A percentile compares a stretch with the other conserved stretches of the same genome.
Evolutionary conservation across 1,284 basidiomycete genomes (phyloP).

Genomic region (Leccinum subrobustum): DNA sequence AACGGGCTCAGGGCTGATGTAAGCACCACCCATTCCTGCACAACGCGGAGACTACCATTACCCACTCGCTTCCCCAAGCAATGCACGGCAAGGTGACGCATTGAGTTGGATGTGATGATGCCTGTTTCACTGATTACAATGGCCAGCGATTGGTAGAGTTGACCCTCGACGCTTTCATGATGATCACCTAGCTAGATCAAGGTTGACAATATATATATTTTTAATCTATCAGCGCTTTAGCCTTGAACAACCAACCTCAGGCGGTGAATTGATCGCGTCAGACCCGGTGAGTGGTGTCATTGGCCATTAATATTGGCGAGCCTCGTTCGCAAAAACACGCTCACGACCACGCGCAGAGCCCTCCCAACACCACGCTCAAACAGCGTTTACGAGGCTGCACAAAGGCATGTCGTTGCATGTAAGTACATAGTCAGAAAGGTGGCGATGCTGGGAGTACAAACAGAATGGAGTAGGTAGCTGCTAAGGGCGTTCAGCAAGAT

Average conservation of each 20-base stretch:
- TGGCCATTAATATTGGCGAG: background rate
- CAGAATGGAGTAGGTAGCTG: background rate
- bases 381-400: constrained; percentile 8
- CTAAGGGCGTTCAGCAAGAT: no score
- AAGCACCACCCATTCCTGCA: background rate
- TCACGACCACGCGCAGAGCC: background rate
- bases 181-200: background rate
- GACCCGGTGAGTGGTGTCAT: background rate
- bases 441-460: background rate
- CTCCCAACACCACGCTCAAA: constrained; percentile 4
- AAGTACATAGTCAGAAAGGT: background rate
- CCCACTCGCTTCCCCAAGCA: background rate
- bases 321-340: background rate
- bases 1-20: background rate
- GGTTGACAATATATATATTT: background rate
- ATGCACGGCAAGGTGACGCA: background rate
- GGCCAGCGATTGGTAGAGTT: background rate
- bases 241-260: background rate
- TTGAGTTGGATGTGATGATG: background rate
- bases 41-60: background rate
- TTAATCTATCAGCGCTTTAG: background rate
- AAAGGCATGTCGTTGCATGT: background rate
- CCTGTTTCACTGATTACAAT: background rate
- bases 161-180: background rate
- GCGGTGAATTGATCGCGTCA: background rate